Conservation (phyloP, 2,329 filamentous ascomycete species). For the Tolypocladium guangdongense region DNA sequence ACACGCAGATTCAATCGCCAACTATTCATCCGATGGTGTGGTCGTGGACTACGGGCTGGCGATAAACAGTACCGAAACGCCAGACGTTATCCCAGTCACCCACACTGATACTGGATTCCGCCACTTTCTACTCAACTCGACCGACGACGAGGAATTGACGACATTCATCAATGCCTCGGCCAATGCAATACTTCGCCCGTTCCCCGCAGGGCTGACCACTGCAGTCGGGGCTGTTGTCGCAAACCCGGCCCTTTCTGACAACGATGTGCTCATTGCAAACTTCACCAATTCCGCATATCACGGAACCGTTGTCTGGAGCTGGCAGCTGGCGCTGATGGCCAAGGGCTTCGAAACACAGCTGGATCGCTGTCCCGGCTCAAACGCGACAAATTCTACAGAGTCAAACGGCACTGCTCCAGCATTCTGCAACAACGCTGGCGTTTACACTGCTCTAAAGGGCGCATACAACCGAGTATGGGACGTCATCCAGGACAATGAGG, state of each 20-base stretch:
- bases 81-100: slow-evolving; percentile 42
- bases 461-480: slow-evolving; percentile 54
- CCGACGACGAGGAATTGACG: slow-evolving; percentile 44
- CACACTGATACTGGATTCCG: slow-evolving; percentile 56
- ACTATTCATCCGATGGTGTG: slow-evolving; percentile 19
- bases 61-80: slow-evolving; percentile 39
- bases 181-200: slow-evolving; percentile 44
- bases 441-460: slow-evolving; percentile 31
- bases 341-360: slow-evolving; percentile 48
- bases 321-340: slow-evolving; percentile 55
- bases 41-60: slow-evolving; percentile 45
- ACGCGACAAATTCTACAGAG: background rate
- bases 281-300: slow-evolving; percentile 49
- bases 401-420: slow-evolving; percentile 18
- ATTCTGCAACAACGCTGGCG: slow-evolving; percentile 35
- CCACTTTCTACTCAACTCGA: slow-evolving; percentile 50
- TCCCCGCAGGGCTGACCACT: slow-evolving; percentile 47
- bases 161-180: slow-evolving; percentile 45
- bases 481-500: slow-evolving; percentile 42
- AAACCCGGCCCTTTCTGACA: slow-evolving; percentile 46
- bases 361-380: slow-evolving; percentile 29
- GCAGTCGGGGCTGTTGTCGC: slow-evolving; percentile 46
- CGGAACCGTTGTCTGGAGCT: slow-evolving; percentile 54
- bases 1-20: slow-evolving; percentile 26
- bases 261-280: slow-evolving; percentile 33